phyloP scores from a whole-genome alignment of 352 stramenopile genomes.

The Phytophthora podocarpi region DNA sequence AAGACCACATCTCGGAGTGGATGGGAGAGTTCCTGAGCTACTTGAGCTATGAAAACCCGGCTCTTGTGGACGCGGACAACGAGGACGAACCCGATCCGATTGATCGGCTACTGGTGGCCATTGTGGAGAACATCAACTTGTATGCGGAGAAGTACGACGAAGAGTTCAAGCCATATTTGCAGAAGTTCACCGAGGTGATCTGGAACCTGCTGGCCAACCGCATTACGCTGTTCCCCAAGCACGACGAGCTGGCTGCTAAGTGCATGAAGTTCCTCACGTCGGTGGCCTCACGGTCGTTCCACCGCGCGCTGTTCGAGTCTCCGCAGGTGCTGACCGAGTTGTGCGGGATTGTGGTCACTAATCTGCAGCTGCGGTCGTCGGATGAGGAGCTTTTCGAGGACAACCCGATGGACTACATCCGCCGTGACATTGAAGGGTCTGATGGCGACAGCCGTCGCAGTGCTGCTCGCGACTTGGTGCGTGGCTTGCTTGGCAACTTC shows the following conservation, averaged over 20 bases:
- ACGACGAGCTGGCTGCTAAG: slow-evolving; percentile 95
- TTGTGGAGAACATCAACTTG: slow-evolving; percentile 98
- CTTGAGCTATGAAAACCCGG: slow-evolving; percentile 94
- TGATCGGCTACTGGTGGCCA: slow-evolving; percentile 93
- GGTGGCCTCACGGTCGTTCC: slow-evolving; percentile 95
- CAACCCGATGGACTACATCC: slow-evolving; percentile 98
- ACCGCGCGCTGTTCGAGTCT: slow-evolving; percentile 89
- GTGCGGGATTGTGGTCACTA: slow-evolving; percentile 98
- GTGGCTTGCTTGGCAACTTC: slow-evolving; percentile 95
- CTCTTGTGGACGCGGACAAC: slow-evolving; percentile 92
- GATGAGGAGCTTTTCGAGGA: slow-evolving; percentile 99
- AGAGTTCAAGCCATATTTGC: slow-evolving; percentile 96
- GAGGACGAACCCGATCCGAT: slow-evolving; percentile 92
- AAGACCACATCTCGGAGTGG: slow-evolving; percentile 98
- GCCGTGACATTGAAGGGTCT: slow-evolving; percentile 97
- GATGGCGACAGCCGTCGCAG: slow-evolving; percentile 97
- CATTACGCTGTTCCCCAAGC: slow-evolving; percentile 87
- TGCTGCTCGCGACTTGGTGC: slow-evolving; percentile 94
- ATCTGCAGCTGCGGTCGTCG: slow-evolving; percentile 95
- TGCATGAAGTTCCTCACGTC: slow-evolving; percentile 98
- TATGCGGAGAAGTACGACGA: slow-evolving; percentile 99
- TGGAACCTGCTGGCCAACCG: slow-evolving; percentile 79
- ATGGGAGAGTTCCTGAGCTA: slow-evolving; percentile 97
- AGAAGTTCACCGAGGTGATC: slow-evolving; percentile 92
- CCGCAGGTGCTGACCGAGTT: slow-evolving; percentile 89